phyloP scores from a whole-genome alignment of 2,329 filamentous ascomycete species.

The Furcasterigmium furcatum region DNA sequence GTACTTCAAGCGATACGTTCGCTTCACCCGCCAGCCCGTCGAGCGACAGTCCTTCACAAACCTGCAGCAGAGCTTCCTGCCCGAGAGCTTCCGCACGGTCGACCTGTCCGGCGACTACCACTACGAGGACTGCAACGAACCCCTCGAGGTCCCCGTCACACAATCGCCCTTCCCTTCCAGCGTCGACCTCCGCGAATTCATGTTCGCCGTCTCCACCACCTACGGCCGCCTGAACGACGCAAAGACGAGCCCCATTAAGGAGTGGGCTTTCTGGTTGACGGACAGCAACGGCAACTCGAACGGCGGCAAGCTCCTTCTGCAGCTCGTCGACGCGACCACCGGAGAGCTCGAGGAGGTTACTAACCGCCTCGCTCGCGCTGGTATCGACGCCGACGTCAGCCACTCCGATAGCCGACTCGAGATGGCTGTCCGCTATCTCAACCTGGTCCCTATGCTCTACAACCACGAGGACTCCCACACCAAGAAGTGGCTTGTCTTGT shows the following conservation, averaged over 20 bases:
- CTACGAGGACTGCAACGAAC: slow-evolving; percentile 41
- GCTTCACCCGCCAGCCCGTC: slow-evolving; percentile 46
- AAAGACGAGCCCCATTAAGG: slow-evolving; percentile 49
- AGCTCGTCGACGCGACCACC: slow-evolving; percentile 50
- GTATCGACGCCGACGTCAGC: slow-evolving; percentile 56
- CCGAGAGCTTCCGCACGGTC: slow-evolving; percentile 42
- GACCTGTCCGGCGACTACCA: slow-evolving; percentile 39
- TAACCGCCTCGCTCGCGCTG: slow-evolving; percentile 40
- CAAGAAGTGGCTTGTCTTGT: slow-evolving; percentile 59
- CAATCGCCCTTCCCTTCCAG: slow-evolving; percentile 45
- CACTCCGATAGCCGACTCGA: slow-evolving; percentile 49
- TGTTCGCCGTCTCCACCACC: slow-evolving; percentile 58
- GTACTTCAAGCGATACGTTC: slow-evolving; percentile 54
- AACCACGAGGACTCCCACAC: slow-evolving; percentile 42
- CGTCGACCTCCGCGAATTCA: slow-evolving; percentile 53
- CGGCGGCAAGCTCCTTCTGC: slow-evolving; percentile 51
- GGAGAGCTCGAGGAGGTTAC: slow-evolving; percentile 47
- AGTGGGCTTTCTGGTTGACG: slow-evolving; percentile 60
- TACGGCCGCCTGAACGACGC: slow-evolving; percentile 51
- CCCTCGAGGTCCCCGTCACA: slow-evolving; percentile 48
- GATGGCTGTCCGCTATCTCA: slow-evolving; percentile 58
- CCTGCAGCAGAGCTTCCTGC: slow-evolving; percentile 43
- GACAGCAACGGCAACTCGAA: slow-evolving; percentile 53
- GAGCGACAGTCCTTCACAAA: slow-evolving; percentile 48
- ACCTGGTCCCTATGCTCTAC: slow-evolving; percentile 51